Conservation (phyloP, 2,329 filamentous ascomycete species). For the Colletotrichum sidae region DNA sequence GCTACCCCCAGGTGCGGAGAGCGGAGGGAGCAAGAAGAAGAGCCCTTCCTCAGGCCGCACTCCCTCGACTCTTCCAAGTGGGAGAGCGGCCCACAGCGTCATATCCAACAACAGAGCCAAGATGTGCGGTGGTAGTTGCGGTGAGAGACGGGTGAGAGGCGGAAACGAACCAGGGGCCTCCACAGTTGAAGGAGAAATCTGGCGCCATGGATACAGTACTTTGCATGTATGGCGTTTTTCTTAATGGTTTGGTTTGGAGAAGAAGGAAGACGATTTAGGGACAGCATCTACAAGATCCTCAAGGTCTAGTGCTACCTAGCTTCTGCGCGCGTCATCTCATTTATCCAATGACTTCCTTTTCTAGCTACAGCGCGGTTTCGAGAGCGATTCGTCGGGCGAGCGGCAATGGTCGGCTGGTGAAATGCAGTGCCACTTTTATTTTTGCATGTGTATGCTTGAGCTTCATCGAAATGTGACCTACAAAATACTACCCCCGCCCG, state of each 20-base stretch:
- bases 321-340: neutral
- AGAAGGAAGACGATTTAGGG: constrained; percentile 4
- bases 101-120: constrained; percentile 17
- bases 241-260: neutral
- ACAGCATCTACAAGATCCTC: constrained; percentile 28
- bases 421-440: too few species aligned
- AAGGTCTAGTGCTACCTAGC: constrained; percentile 14
- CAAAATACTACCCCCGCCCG: too few species aligned
- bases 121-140: constrained; percentile 2
- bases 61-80: constrained; percentile 8
- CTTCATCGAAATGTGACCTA: too few species aligned
- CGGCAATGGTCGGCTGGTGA: too few species aligned
- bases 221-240: constrained; percentile 31
- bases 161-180: constrained; percentile 12
- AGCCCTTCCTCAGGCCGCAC: constrained; percentile 23
- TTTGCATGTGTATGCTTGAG: too few species aligned
- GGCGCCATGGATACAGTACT: neutral
- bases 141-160: neutral
- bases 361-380: too few species aligned
- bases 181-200: neutral
- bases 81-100: constrained; percentile 2
- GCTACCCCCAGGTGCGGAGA: constrained; percentile 20
- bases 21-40: constrained; percentile 23
- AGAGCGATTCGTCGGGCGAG: too few species aligned
- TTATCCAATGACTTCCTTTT: too few species aligned